Conservation (phyloP, 2,329 filamentous ascomycete genomes). For the Alternaria sp. region DNA sequence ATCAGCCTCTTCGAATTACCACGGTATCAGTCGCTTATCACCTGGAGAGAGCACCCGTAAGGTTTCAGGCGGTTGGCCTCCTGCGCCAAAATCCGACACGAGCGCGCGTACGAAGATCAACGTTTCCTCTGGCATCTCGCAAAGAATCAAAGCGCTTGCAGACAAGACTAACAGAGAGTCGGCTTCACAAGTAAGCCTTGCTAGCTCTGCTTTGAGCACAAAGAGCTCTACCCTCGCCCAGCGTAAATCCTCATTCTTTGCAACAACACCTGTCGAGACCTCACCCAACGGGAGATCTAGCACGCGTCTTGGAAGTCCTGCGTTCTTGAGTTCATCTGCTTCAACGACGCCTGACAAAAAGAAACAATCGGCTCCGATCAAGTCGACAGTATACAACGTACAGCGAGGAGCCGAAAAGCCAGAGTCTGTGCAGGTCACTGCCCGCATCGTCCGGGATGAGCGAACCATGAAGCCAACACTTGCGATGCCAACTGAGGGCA, state of each 20-base stretch:
- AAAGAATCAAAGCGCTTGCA: conserved; percentile 92
- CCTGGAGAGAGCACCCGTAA: conserved; percentile 42
- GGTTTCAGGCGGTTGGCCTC: conserved; percentile 45
- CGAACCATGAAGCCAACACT: conserved; percentile 42
- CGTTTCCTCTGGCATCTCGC: conserved; percentile 89
- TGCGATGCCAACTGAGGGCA: conserved; percentile 61
- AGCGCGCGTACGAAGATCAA: conserved; percentile 74
- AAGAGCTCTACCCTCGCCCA: conserved; percentile 45
- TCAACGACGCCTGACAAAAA: conserved; percentile 42
- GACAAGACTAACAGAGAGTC: conserved; percentile 70
- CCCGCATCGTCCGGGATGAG: conserved; percentile 78
- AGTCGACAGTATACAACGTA: conserved; percentile 52
- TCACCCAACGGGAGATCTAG: conserved; percentile 37
- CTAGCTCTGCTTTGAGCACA: conserved; percentile 35
- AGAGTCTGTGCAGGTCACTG: conserved; percentile 88
- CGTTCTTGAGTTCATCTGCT: conserved; percentile 37
- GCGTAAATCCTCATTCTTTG: conserved; percentile 52
- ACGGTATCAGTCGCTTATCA: conserved; percentile 32
- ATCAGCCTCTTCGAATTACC: conserved; percentile 51
- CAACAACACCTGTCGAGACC: conserved; percentile 42
- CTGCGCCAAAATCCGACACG: conserved; percentile 37
- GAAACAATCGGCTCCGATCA: conserved; percentile 29
- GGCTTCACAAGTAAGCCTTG: conserved; percentile 33
- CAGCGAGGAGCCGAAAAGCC: conserved; percentile 57
- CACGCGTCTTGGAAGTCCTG: conserved; percentile 43